These are phyloP conservation scores for Passalora sequoiae DNA, from an alignment of 2,329 filamentous ascomycete genomes.

Conservation along the genomic window DNA sequence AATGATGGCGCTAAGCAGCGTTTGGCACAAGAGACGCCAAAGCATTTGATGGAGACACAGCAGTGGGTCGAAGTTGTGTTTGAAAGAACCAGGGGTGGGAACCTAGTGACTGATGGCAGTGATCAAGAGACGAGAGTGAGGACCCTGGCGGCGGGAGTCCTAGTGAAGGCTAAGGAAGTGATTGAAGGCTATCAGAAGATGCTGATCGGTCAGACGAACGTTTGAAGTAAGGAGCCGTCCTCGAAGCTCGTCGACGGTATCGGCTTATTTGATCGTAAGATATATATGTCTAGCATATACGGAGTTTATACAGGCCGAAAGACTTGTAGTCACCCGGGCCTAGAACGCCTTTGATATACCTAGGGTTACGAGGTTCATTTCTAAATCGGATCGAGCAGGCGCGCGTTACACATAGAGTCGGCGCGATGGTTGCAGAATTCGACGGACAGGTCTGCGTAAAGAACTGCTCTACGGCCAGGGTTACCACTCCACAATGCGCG, in stretches of 20 bases:
- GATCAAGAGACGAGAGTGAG: slow-evolving; percentile 74
- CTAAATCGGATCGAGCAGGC: no score
- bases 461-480: no score
- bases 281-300: slow-evolving; percentile 51
- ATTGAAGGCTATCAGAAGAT: slow-evolving; percentile 75
- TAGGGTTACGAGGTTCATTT: no score
- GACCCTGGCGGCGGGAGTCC: slow-evolving; percentile 68
- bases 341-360: no score
- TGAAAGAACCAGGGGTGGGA: slow-evolving; percentile 39
- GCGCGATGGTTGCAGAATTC: no score
- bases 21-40: slow-evolving; percentile 68
- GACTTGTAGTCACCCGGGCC: no score
- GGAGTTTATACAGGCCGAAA: slow-evolving; percentile 54
- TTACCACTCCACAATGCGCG: no score
- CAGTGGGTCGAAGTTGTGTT: slow-evolving; percentile 81
- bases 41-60: slow-evolving; percentile 76
- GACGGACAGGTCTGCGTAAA: no score
- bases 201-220: slow-evolving; percentile 55
- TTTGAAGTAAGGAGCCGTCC: not conserved
- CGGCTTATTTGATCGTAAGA: not conserved
- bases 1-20: slow-evolving; percentile 63
- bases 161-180: slow-evolving; percentile 74
- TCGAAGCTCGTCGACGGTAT: not conserved
- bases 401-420: no score
- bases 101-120: slow-evolving; percentile 52